Base-by-base conservation (phyloP, 495 filamentous ascomycete genomes). In the Hypoxylon fragiforme region DNA sequence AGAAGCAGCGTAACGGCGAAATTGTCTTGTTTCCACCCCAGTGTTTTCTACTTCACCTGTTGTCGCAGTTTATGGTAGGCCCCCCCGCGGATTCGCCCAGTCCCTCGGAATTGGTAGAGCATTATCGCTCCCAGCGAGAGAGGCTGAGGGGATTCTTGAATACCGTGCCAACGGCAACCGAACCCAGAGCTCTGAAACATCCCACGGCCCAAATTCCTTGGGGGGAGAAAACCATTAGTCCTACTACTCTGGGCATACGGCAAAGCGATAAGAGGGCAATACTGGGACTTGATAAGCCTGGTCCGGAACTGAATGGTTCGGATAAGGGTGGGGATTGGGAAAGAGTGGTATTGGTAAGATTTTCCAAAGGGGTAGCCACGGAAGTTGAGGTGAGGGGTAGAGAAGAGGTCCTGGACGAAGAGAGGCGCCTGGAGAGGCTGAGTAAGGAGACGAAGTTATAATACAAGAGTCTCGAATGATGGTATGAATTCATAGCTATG, bases 21-120 rank as follows among this genome's bases (percentile, higher is more conserved):
- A 85, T 97, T 36, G 86, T 95, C 44, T 75, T 98, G 0, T 96
- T 90, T 62, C 94, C 94, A 20, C 94, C 94, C 2, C 94, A 98
- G 60, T 88, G 85, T 67, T 87, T 91, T 58, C 80, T 98, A 0
- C 71, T 96, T 8, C 74, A 81, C 15, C 63, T 89, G 0, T 71
- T 95, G 3, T 72, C 86, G 2, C 72, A 75, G 8, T 90, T 88
- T 52, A 67, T 91, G 26, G 73, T 73, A 46, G 64, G 76, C 30
- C 57, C 69, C 31, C 60, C 80, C 16, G 28, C 67, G 14, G 50
- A 63, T 32, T 52, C 62, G 2, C 57, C 32, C 8, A 19, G 37
- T 13, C 3, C 32, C 3, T 26, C 64, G 3, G 59, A 74, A 0
- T 41, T 74, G 11, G 62, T 64, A 7, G 70, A 75, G 14, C 54